Evolutionary conservation across 345 rosid species (phyloP).

Genomic region (Citrus maxima): DNA sequence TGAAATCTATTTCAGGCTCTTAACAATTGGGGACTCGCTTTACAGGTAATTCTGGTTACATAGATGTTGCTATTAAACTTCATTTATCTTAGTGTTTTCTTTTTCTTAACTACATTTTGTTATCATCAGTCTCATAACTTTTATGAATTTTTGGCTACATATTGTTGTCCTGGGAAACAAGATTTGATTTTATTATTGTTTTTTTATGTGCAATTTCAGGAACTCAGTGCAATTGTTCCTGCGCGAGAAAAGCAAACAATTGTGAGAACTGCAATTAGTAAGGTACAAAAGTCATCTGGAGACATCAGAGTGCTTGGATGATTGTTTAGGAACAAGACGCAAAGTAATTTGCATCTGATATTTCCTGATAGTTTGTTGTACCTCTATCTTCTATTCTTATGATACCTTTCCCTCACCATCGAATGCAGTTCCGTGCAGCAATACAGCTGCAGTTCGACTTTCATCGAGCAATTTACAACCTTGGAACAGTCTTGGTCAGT

Average conservation of each 20-base stretch:
- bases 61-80: background rate
- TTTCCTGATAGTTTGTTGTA: constrained; percentile 11
- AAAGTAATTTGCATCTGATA: constrained; percentile 25
- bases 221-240: constrained; percentile 96
- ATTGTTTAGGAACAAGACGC: constrained; percentile 23
- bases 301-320: constrained; percentile 25
- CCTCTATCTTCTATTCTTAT: constrained; percentile 12
- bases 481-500: constrained; percentile 95
- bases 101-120: background rate
- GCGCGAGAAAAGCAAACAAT: constrained; percentile 87
- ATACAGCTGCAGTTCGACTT: constrained; percentile 94
- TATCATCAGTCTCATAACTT: background rate
- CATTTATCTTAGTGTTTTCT: background rate
- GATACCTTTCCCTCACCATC: constrained; percentile 13
- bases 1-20: constrained; percentile 66
- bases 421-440: constrained; percentile 88
- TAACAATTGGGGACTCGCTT: constrained; percentile 97
- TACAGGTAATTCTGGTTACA: constrained; percentile 58
- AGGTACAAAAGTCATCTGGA: constrained; percentile 55
- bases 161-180: background rate
- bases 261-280: constrained; percentile 89
- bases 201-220: constrained; percentile 46
- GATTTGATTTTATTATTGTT: background rate
- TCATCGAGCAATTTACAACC: constrained; percentile 97
- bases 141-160: background rate